Evolutionary conservation across 2,329 filamentous ascomycete species (phyloP), one percentile per base, ranked within the genome.

Genomic region (Stagonosporopsis chrysanthemi): DNA sequence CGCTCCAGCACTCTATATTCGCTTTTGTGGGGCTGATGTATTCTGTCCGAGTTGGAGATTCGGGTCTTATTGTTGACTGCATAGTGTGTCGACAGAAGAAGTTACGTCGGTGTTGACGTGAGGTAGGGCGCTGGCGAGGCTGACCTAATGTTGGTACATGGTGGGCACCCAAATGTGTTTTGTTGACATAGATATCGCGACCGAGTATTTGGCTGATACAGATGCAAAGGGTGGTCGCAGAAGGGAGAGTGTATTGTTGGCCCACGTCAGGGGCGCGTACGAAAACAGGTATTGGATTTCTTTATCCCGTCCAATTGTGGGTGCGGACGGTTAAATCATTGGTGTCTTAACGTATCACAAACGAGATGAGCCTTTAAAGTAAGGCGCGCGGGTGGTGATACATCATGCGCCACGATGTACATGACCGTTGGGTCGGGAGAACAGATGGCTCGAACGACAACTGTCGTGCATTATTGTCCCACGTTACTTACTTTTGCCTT

Each of bases 361-460:
- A 40, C 28, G 19, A 57, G 47, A 57, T 44, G 54, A 49, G 39
- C 42, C 17, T 48, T 22, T 24, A 48, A 52, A 57, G 38, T 48
- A 57, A 57, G 36, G 42, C 54, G 54, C 48, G 54, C 48, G 48
- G 43, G 43, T 57, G 43, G 57, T 64, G 58, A 41, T 42, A 56
- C 52, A 52, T 26, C 35, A 46, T 49, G 45, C 56, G 48, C 46
- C 46, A 59, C 54, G 42, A 33, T 56, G 44, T 43, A 60, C 56
- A 42, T 7, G 33, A 54, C 56, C 52, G 59, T 53, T 38, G 42
- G 22, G 43, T 35, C 38, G 55, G 56, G 36, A 59, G 56, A 64
- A 59, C 60, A 46, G 56, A 52, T 60, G 58, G 59, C 58, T 61
- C 64, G 48, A 59, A 56, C 45, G 33, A 61, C 53, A 55, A 55